Percentiles rank a stretch among this genome's conserved stretches.
phyloP scores from a whole-genome alignment of 192 early-diverging fungal genomes.

The Coemansia sp. region DNA sequence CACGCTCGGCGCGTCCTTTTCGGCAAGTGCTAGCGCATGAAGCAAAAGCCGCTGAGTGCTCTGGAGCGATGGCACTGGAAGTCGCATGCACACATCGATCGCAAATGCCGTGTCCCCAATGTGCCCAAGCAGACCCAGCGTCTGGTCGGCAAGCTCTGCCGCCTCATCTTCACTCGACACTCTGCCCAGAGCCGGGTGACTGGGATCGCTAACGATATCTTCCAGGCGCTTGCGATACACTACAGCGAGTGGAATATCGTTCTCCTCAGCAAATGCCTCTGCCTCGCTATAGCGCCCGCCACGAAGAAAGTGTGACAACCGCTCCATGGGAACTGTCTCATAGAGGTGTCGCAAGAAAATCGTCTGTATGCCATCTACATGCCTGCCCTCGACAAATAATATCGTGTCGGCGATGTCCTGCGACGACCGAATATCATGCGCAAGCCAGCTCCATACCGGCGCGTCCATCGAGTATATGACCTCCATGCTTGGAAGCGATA shows the following conservation, averaged over 20 bases:
- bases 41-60: constrained; percentile 29
- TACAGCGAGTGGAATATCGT: constrained; percentile 19
- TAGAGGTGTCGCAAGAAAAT: constrained; percentile 35
- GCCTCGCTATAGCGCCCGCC: constrained; percentile 35
- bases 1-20: background rate
- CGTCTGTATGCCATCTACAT: constrained; percentile 11
- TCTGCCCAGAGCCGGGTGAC: background rate
- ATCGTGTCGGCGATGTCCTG: constrained; percentile 24
- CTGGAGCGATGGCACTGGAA: constrained; percentile 9
- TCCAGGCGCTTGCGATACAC: constrained; percentile 38
- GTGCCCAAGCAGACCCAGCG: constrained; percentile 15
- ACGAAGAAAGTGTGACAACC: constrained; percentile 42
- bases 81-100: constrained; percentile 22
- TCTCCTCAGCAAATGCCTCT: constrained; percentile 34
- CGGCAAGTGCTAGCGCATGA: constrained; percentile 21
- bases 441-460: constrained; percentile 42
- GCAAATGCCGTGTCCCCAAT: constrained; percentile 25
- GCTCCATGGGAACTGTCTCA: constrained; percentile 41
- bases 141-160: background rate
- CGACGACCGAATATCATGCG: constrained; percentile 20
- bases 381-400: constrained; percentile 43
- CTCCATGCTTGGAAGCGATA: constrained; percentile 30
- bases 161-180: background rate
- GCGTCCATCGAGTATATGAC: constrained; percentile 29
- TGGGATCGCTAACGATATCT: constrained; percentile 11